Conservation (phyloP, 1,284 basidiomycete genomes). For the Peniophora sp. region DNA sequence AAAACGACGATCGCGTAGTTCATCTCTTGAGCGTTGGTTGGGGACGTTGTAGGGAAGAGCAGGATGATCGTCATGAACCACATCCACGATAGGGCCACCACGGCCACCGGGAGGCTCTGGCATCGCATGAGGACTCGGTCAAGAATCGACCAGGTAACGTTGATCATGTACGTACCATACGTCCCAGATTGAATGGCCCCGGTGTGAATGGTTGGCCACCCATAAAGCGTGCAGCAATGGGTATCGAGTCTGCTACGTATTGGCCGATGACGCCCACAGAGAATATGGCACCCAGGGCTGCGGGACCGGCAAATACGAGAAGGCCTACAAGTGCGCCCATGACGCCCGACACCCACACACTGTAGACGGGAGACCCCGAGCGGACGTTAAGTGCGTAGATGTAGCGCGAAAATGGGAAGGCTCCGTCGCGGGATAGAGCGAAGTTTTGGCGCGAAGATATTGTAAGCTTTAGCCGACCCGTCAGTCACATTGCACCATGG, state of each 20-base stretch:
- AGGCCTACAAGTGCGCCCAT: conserved; percentile 17
- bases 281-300: conserved; percentile 23
- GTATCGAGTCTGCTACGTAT: conserved; percentile 18
- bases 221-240: conserved; percentile 18
- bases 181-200: conserved; percentile 21
- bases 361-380: conserved; percentile 19
- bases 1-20: conserved; percentile 15
- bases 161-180: conserved; percentile 13
- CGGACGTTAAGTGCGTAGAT: conserved; percentile 10
- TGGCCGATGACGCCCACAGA: conserved; percentile 14
- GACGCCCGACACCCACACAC: conserved; percentile 20
- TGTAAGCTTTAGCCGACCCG: conserved; percentile 9
- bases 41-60: conserved; percentile 4
- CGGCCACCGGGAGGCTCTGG: conserved; percentile 1
- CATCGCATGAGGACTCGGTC: neutral
- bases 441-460: conserved; percentile 33
- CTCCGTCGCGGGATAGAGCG: conserved; percentile 39
- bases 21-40: neutral
- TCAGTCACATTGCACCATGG: neutral
- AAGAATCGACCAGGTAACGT: neutral
- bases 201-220: conserved; percentile 16
- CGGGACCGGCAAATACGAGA: conserved; percentile 22
- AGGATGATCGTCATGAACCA: conserved; percentile 7
- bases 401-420: conserved; percentile 30
- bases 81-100: conserved; percentile 1